Evolutionary conservation across 1,284 basidiomycete species (phyloP).

Genomic region (Leccinum griseonigrum): DNA sequence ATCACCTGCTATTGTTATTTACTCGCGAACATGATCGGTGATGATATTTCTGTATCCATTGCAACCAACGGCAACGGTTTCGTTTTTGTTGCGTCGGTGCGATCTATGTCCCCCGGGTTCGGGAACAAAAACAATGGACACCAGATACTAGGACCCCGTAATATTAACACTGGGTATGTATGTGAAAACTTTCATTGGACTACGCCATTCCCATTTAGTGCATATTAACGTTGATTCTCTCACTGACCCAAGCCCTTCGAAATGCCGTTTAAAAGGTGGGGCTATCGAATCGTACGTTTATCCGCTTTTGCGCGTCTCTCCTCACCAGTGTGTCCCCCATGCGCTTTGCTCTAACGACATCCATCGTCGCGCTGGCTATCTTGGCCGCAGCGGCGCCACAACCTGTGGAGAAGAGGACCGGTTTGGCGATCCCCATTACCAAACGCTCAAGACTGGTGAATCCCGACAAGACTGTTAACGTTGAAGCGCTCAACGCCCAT

Average conservation of each 20-base stretch:
- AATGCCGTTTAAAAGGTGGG: slow-evolving; percentile 3
- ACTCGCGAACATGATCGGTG: no score
- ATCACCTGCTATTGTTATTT: no score
- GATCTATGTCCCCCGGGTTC: not conserved
- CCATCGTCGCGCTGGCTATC: slow-evolving; percentile 5
- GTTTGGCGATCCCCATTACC: slow-evolving; percentile 12
- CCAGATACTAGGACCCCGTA: not conserved
- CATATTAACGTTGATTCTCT: not conserved
- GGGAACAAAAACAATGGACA: not conserved
- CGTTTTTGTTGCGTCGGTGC: not conserved
- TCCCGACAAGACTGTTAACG: slow-evolving; percentile 9
- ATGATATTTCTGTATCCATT: no score
- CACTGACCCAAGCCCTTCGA: not conserved
- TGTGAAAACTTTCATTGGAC: not conserved
- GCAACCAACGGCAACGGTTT: not conserved
- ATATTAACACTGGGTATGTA: not conserved
- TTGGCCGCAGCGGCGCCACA: slow-evolving; percentile 6
- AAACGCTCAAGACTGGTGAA: slow-evolving; percentile 17
- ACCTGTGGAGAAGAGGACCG: not conserved
- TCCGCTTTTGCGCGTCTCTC: not conserved
- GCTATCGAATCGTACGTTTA: not conserved
- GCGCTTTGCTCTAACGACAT: slow-evolving; percentile 6
- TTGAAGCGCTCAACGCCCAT: slow-evolving; percentile 14
- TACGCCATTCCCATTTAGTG: not conserved
- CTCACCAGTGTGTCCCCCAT: not conserved